These are phyloP conservation scores for Mucor lusitanicus DNA, from an alignment of 371 early-diverging fungal genomes.

Conservation along the genomic window DNA sequence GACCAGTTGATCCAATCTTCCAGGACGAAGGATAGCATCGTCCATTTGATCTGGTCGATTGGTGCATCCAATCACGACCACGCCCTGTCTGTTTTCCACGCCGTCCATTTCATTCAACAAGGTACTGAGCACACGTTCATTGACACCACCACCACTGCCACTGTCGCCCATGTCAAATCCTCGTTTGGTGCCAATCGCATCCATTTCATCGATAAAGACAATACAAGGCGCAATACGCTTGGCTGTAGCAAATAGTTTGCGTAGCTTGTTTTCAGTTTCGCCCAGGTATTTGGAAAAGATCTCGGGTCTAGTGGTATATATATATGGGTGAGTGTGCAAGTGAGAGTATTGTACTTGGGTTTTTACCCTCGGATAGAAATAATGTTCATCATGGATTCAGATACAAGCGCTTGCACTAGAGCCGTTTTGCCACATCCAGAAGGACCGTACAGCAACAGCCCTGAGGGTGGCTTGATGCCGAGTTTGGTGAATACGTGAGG, in stretches of 20 bases:
- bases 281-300: conserved; percentile 90
- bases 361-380: conserved; percentile 80
- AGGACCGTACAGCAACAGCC: conserved; percentile 86
- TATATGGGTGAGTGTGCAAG: too few relatives aligned
- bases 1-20: conserved; percentile 73
- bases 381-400: conserved; percentile 73
- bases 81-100: conserved; percentile 68
- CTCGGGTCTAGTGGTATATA: conserved; percentile 55
- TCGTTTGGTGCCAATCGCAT: conserved; percentile 80
- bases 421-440: conserved; percentile 89
- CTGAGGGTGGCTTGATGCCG: conserved; percentile 77
- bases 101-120: conserved; percentile 92
- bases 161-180: conserved; percentile 46
- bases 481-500: conserved; percentile 65
- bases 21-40: conserved; percentile 87
- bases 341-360: too few relatives aligned
- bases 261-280: conserved; percentile 84
- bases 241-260: conserved; percentile 84
- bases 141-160: conserved; percentile 73
- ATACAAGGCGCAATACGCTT: conserved; percentile 84
- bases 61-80: conserved; percentile 84
- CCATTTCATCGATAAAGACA: conserved; percentile 91
- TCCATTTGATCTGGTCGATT: conserved; percentile 79
- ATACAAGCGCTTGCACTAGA: conserved; percentile 74
- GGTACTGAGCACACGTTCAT: conserved; percentile 77